These are phyloP conservation scores for Fusarium burgessii DNA, from an alignment of 2,329 filamentous ascomycete genomes.

Conservation along the genomic window DNA sequence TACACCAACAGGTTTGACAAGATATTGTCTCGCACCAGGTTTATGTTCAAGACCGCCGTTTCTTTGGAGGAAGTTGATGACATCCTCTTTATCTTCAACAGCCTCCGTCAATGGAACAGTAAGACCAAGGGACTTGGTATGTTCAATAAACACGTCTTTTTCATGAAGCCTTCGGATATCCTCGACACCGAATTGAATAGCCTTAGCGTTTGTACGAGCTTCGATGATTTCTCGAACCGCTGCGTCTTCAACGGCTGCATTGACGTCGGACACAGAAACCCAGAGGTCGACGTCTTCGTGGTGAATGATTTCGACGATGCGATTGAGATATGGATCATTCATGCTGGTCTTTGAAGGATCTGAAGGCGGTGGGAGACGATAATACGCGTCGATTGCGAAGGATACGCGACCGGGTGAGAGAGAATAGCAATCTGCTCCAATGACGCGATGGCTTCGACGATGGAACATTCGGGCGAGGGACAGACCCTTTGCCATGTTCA, in stretches of 20 bases:
- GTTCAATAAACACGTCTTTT: conserved; percentile 73
- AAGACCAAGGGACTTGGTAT: conserved; percentile 66
- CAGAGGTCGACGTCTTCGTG: conserved; percentile 75
- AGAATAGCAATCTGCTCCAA: conserved; percentile 75
- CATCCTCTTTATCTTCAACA: conserved; percentile 65
- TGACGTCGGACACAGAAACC: conserved; percentile 79
- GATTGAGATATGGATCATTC: conserved; percentile 65
- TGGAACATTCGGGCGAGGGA: conserved; percentile 74
- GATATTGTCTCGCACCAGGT: conserved; percentile 60
- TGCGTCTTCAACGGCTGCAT: conserved; percentile 74
- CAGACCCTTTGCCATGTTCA: conserved; percentile 79
- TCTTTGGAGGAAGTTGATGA: conserved; percentile 63
- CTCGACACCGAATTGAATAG: conserved; percentile 71
- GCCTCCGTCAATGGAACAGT: conserved; percentile 64
- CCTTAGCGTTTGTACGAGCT: conserved; percentile 66
- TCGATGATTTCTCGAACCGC: conserved; percentile 72
- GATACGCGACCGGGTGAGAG: conserved; percentile 70
- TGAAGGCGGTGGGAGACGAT: conserved; percentile 54
- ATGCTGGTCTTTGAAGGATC: conserved; percentile 13
- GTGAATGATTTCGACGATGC: conserved; percentile 69
- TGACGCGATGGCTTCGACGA: conserved; percentile 73
- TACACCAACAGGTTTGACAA: conserved; percentile 74
- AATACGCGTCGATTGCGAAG: conserved; percentile 65
- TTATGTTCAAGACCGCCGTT: conserved; percentile 37
- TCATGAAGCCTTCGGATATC: conserved; percentile 71